Percentiles rank a stretch among this genome's conserved stretches.
Conservation (phyloP, 2,329 filamentous ascomycete species). For the Saccharata proteae region DNA sequence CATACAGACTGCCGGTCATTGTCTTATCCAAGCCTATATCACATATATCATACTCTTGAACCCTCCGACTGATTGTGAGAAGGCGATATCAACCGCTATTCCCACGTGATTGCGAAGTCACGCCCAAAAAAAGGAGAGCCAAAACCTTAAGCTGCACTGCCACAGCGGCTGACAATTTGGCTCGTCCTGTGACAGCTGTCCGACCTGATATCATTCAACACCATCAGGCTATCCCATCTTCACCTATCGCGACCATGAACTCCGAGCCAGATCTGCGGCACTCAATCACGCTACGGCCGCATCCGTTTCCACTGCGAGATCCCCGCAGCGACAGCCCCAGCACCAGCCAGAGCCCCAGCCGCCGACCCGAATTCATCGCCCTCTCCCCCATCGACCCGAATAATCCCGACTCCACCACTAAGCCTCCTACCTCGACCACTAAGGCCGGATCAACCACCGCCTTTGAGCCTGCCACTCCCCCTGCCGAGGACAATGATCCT, state of each 20-base stretch:
- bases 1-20: too few species aligned
- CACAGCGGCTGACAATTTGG: too few species aligned
- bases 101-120: too few species aligned
- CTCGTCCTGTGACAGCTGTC: too few species aligned
- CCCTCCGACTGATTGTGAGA: too few species aligned
- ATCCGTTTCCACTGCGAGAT: constrained; percentile 29
- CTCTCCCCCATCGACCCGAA: constrained; percentile 14
- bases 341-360: constrained; percentile 17
- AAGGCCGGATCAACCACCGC: constrained; percentile 24
- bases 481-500: constrained; percentile 20
- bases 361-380: constrained; percentile 11
- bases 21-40: too few species aligned
- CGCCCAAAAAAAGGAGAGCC: too few species aligned
- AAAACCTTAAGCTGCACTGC: too few species aligned
- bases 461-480: constrained; percentile 20
- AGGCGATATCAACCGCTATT: too few species aligned
- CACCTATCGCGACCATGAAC: constrained; percentile 15
- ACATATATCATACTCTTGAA: too few species aligned
- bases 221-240: too few species aligned
- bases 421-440: constrained; percentile 11
- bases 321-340: constrained; percentile 17
- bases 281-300: constrained; percentile 36
- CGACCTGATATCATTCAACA: too few species aligned
- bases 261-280: constrained; percentile 35
- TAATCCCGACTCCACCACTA: constrained; percentile 11